These are phyloP conservation scores for Basipetospora chlamydospora DNA, from an alignment of 2,329 filamentous ascomycete genomes.

Conservation along the genomic window DNA sequence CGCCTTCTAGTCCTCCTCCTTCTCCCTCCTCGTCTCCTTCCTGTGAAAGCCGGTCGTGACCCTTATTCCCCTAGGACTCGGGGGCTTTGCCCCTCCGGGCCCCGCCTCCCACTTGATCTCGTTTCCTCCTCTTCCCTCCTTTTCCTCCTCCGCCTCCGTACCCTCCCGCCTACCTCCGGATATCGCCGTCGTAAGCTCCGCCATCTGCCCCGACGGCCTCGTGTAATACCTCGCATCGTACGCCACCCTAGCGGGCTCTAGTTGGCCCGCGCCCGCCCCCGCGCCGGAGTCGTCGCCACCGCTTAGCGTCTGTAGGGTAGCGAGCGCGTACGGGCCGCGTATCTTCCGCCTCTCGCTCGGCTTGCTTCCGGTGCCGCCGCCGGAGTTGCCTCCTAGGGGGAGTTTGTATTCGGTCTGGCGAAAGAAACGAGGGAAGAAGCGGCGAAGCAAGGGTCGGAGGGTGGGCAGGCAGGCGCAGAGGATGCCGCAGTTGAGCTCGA, in stretches of 20 bases:
- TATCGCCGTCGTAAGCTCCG: background rate
- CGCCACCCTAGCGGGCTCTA: background rate
- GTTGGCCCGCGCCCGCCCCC: background rate
- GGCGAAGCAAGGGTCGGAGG: conserved; percentile 17
- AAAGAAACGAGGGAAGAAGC: background rate
- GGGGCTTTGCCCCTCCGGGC: too few species aligned
- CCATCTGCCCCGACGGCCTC: background rate
- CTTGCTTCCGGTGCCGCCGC: too few species aligned
- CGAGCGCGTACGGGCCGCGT: background rate
- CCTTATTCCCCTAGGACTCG: too few species aligned
- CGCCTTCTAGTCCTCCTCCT: too few species aligned
- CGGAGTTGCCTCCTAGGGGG: too few species aligned
- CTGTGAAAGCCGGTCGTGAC: too few species aligned
- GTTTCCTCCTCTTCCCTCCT: too few species aligned
- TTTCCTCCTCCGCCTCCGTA: background rate
- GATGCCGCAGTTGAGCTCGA: conserved; percentile 24
- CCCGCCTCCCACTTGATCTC: too few species aligned
- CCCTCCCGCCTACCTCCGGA: background rate
- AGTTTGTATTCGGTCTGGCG: background rate
- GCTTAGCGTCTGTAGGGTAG: too few species aligned
- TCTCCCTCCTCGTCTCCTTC: too few species aligned
- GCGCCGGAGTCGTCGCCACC: too few species aligned
- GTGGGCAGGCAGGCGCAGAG: conserved; percentile 25
- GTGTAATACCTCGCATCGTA: background rate
- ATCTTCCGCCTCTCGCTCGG: background rate